Evolutionary conservation across 2,329 filamentous ascomycete species (phyloP), one percentile per base, ranked within the genome.

Genomic region (Mycosphaerelloides madeirae): DNA sequence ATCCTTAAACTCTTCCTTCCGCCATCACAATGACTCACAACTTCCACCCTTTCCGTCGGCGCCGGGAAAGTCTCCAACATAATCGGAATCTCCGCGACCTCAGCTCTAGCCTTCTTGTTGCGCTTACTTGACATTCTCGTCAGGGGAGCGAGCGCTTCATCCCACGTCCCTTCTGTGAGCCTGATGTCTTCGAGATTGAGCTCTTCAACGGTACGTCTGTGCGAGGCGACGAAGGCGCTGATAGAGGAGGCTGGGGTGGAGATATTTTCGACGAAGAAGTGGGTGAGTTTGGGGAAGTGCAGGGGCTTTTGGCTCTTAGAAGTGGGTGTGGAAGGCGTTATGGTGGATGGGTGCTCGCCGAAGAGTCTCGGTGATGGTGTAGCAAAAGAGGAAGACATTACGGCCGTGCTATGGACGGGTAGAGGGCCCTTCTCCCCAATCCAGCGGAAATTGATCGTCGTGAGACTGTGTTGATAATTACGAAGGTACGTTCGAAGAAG

Each of bases 401-500:
- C 70, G 22, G 78, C 73, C 18, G 78, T 73, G 59, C 90, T 72
- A 0, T 82, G 80, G 15, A 93, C 65, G 1, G 87, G 87, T 44
- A 84, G 87, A 1, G 84, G 85, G 0, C 87, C 86, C 61, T 81
- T 82, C 34, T 69, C 69, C 31, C 85, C 84, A 50, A 83, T 72
- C 88, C 89, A 95, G 45, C 79, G 77, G 66, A 95, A 94, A 44
- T 77, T 76, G 44, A 95, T 75, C 63, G 82, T 82, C 51, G 49
- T 42, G 11, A 64, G 55, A 49, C 56, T 59, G 34, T 34, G 19
- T 41, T 60, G 57, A 61, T 94, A 86, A 52, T 72, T 75, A 44
- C 84, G 79, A 51, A 95, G 75, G 62, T 89, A 95, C 56, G 87
- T 82, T 57, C 93, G 84, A 1, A 95, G 78, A 58, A 93, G 66